phyloP scores from a whole-genome alignment of 495 filamentous ascomycete genomes.

The Penicillium tannophilum region DNA sequence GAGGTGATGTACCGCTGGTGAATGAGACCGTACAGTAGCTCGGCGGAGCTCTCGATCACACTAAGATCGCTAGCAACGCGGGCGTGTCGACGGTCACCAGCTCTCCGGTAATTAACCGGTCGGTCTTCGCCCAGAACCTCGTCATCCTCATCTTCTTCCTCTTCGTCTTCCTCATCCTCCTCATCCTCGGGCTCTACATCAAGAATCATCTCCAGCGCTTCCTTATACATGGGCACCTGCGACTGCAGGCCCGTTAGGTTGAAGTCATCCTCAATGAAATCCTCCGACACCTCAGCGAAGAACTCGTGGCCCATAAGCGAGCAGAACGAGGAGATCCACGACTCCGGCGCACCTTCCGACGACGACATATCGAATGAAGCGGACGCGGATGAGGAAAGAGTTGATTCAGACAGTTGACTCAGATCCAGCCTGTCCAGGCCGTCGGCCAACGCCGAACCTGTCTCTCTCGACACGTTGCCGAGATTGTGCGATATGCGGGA shows the following conservation, averaged over 20 bases:
- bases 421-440: constrained; percentile 55
- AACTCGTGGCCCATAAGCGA: constrained; percentile 95
- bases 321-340: constrained; percentile 98
- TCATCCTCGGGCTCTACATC: constrained; percentile 96
- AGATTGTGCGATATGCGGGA: constrained; percentile 31
- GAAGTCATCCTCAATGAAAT: constrained; percentile 99
- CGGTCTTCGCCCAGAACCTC: constrained; percentile 69
- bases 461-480: constrained; percentile 57
- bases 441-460: constrained; percentile 54
- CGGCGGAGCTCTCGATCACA: constrained; percentile 93
- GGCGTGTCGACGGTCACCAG: constrained; percentile 73
- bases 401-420: constrained; percentile 54
- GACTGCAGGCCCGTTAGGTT: constrained; percentile 94
- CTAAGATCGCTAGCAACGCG: constrained; percentile 88
- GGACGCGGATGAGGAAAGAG: constrained; percentile 49
- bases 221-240: constrained; percentile 98
- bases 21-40: constrained; percentile 96
- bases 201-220: constrained; percentile 95
- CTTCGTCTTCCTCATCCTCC: constrained; percentile 74
- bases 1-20: constrained; percentile 99
- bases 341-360: constrained; percentile 84
- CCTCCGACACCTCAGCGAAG: constrained; percentile 97
- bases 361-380: constrained; percentile 60
- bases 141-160: constrained; percentile 80
- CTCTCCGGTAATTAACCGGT: constrained; percentile 57